Conservation (phyloP, 1,139 yeast genomes). For the Hemisphaericaspora lyxosophila region DNA sequence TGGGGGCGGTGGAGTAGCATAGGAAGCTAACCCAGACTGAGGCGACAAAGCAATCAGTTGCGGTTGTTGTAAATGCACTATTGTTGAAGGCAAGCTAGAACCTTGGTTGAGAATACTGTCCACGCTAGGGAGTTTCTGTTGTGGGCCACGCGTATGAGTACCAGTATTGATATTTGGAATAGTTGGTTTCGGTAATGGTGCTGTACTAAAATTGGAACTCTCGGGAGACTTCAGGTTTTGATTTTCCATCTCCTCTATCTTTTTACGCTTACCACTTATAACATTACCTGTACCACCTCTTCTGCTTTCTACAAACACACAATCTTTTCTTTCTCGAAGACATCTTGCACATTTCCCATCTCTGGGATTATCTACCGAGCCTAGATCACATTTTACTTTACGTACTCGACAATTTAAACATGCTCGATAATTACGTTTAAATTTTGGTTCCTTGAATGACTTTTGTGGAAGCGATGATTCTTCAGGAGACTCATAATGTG, state of each 20-base stretch:
- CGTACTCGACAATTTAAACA: constrained; percentile 81
- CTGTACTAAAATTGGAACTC: neutral
- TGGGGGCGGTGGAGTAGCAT: constrained; percentile 8
- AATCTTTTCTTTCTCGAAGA: constrained; percentile 73
- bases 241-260: constrained; percentile 5
- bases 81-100: neutral
- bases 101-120: constrained; percentile 6
- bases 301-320: constrained; percentile 69
- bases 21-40: constrained; percentile 2
- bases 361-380: constrained; percentile 68
- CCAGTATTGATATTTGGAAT: constrained; percentile 4
- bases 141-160: neutral
- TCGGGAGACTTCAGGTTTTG: constrained; percentile 5
- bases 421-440: constrained; percentile 72
- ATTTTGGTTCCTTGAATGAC: constrained; percentile 21
- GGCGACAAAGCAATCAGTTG: neutral
- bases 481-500: constrained; percentile 1
- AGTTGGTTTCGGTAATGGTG: constrained; percentile 5
- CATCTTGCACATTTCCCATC: constrained; percentile 88
- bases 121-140: constrained; percentile 8
- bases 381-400: constrained; percentile 83
- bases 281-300: constrained; percentile 57
- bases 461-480: neutral
- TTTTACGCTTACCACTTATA: constrained; percentile 36
- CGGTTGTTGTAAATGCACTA: constrained; percentile 1